Evolutionary conservation across 768 basidiomycete genomes (phyloP).

Genomic region (Pleurotus salmoneostramineus): DNA sequence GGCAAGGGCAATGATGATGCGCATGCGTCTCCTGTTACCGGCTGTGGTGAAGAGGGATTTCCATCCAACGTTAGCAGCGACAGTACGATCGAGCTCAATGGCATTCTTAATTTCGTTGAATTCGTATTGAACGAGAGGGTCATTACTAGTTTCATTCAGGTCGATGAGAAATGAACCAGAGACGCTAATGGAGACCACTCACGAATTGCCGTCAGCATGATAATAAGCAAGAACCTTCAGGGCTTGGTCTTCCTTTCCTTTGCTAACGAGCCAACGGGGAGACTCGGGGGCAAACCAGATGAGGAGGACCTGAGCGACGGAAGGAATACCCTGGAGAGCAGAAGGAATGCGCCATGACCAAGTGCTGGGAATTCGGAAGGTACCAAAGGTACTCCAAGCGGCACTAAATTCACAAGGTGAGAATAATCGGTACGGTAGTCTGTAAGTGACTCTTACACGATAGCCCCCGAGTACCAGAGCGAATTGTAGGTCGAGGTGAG

Average conservation of each 20-base stretch:
- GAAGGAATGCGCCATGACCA: conserved; percentile 49
- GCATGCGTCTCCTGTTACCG: conserved; percentile 51
- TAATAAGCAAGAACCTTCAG: conserved; percentile 47
- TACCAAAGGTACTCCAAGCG: conserved; percentile 58
- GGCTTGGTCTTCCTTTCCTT: conserved; percentile 40
- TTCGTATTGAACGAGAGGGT: conserved; percentile 57
- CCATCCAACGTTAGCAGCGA: conserved; percentile 45
- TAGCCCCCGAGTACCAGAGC: conserved; percentile 27
- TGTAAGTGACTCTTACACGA: conserved; percentile 38
- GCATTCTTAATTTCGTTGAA: conserved; percentile 50
- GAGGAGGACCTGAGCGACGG: conserved; percentile 27
- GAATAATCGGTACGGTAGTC: background rate
- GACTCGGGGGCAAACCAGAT: conserved; percentile 39
- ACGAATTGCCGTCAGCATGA: conserved; percentile 50
- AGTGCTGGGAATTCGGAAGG: conserved; percentile 40
- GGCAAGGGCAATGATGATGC: conserved; percentile 53
- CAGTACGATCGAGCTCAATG: conserved; percentile 29
- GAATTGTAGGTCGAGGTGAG: conserved; percentile 30
- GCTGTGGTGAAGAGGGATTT: conserved; percentile 36
- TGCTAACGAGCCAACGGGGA: conserved; percentile 21
- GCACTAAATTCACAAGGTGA: too few relatives aligned
- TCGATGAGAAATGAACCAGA: background rate
- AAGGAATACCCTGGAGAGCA: conserved; percentile 28
- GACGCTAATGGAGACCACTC: conserved; percentile 12
- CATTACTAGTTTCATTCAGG: conserved; percentile 38